Base-by-base conservation (phyloP, 345 rosid species). In the Erodium maritimum region DNA sequence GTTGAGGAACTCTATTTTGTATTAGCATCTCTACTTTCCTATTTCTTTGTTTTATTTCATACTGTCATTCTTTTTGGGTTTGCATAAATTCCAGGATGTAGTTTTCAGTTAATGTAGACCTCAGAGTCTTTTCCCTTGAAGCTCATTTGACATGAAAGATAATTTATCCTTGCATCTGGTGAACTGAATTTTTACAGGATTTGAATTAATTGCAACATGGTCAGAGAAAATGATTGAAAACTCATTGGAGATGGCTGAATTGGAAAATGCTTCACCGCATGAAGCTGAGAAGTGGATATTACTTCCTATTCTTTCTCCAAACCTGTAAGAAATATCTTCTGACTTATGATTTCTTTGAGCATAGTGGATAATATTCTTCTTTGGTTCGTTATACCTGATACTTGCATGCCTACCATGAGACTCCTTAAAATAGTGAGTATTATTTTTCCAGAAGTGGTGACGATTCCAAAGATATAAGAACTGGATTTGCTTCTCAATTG, bases 211-310 rank as follows among this genome's bases (percentile, higher is more conserved):
- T 62, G 76, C 80, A 73, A 71, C 75, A 64, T 87, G 95, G 95
- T 69, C 81, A 3, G 90, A 87, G 69, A 83, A 62, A 79, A 68
- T 77, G 51, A 81, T 93, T 21, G 89, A 93, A 67, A 85, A 77
- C 73, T 83, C 95, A 23, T 79, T 78, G 60, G 97, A 93, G 75
- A 89, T 93, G 99, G 99, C 87, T 62, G 99, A 89, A 69, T 63
- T 89, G 62, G 99, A 93, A 80, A 93, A 89, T 78, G 73, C 79
- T 57, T 80, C 95, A 46, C 91, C 96, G 69, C 88, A 85, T 70
- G 99, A 89, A 19, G 99, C 99, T 63, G 81, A 83, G 72, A 84
- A 76, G 67, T 89, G 96, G 99, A 77, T 57, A 61, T 55, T 93
- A 60, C 72, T 64, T 72, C 94, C 96, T 60, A 67, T 73, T 75